A percentile compares a stretch with the other conserved stretches of the same genome.
These are phyloP conservation scores for Boletus pseudo-olivaceus DNA, from an alignment of 768 basidiomycete species.

Conservation along the genomic window DNA sequence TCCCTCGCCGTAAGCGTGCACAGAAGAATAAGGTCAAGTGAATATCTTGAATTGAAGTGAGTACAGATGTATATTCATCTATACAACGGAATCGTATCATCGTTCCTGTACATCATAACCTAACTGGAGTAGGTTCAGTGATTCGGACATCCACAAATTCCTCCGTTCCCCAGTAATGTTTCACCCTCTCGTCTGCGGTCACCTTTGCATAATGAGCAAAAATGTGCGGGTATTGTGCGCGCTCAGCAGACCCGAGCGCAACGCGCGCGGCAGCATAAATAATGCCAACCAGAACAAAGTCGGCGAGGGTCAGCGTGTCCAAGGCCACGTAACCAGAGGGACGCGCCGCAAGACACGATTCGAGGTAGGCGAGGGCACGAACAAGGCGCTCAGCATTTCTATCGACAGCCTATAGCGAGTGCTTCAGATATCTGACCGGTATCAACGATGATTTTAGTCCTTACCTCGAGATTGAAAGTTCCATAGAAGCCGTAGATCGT, in stretches of 20 bases:
- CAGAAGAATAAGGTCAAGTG: too few relatives aligned
- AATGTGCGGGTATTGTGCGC: constrained; percentile 11
- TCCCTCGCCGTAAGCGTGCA: too few relatives aligned
- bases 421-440: background rate
- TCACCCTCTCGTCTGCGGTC: constrained; percentile 10
- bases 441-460: background rate
- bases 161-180: constrained; percentile 10
- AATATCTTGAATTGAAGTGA: too few relatives aligned
- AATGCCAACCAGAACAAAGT: constrained; percentile 15
- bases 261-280: background rate
- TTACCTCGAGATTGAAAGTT: constrained; percentile 8
- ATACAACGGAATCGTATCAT: too few relatives aligned
- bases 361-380: constrained; percentile 11
- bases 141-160: constrained; percentile 4
- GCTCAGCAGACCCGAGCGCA: constrained; percentile 11
- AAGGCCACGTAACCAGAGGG: constrained; percentile 12
- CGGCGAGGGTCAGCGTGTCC: constrained; percentile 16
- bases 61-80: too few relatives aligned
- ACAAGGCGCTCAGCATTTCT: background rate
- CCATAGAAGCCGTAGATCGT: constrained; percentile 1
- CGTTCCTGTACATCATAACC: background rate
- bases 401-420: background rate
- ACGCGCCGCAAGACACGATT: constrained; percentile 8
- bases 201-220: constrained; percentile 22
- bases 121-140: background rate